Percentiles rank a stretch among this genome's conserved stretches.
Evolutionary conservation across 1,284 basidiomycete species (phyloP).

Genomic region (Ceratobasidium sp.): DNA sequence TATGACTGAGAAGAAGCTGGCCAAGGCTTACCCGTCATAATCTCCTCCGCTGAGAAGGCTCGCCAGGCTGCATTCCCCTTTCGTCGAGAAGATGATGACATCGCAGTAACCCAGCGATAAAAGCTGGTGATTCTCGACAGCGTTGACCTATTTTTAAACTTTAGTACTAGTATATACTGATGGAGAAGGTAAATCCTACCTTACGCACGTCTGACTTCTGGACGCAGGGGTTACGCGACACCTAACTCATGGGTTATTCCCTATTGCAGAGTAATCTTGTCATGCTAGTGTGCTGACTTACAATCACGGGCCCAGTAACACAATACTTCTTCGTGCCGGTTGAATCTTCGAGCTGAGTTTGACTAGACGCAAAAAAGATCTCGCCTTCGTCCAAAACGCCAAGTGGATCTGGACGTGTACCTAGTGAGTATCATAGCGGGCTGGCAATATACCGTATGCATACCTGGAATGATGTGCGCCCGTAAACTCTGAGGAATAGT

Average conservation of each 20-base stretch:
- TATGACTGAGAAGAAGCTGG: background rate
- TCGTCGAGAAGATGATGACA: slow-evolving; percentile 38
- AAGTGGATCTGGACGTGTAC: slow-evolving; percentile 29
- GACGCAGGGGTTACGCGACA: slow-evolving; percentile 22
- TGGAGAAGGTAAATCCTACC: background rate
- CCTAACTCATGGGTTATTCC: background rate
- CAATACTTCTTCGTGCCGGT: background rate
- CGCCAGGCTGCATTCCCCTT: slow-evolving; percentile 34
- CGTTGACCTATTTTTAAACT: slow-evolving; percentile 22
- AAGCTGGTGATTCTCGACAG: slow-evolving; percentile 31
- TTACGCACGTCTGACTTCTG: slow-evolving; percentile 29
- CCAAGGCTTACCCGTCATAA: slow-evolving; percentile 39
- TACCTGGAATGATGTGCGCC: slow-evolving; percentile 40
- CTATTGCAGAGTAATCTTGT: background rate
- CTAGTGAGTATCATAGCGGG: background rate
- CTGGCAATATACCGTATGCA: background rate
- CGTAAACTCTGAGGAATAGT: slow-evolving; percentile 28
- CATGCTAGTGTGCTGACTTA: background rate
- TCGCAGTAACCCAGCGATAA: slow-evolving; percentile 10
- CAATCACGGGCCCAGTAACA: slow-evolving; percentile 20
- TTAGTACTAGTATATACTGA: background rate
- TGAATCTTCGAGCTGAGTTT: background rate
- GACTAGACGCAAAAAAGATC: slow-evolving; percentile 38
- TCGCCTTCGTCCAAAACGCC: slow-evolving; percentile 38
- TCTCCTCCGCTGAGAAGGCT: slow-evolving; percentile 41